phyloP scores from a whole-genome alignment of 306 rosid genomes.

The Vigna nakashimae region DNA sequence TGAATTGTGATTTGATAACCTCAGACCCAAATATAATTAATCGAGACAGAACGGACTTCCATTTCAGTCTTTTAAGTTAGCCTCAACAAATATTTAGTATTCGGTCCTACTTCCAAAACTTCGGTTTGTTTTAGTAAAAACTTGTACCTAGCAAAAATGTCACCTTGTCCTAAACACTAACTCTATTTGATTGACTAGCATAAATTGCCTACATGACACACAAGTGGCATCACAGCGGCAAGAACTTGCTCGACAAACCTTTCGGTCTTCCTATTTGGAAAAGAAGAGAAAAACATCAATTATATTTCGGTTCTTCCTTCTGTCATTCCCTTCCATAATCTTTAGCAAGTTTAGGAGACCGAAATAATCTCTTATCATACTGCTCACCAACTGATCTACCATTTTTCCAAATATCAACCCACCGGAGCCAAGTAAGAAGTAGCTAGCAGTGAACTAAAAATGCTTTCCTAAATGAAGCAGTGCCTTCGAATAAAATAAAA shows the following conservation, averaged over 20 bases:
- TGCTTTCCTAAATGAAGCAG: not conserved
- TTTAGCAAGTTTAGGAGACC: slow-evolving; percentile 27
- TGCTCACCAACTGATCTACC: not conserved
- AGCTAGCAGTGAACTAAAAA: not conserved
- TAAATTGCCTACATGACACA: slow-evolving; percentile 22
- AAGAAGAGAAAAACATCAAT: not conserved
- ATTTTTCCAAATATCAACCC: not conserved
- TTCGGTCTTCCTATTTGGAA: not conserved
- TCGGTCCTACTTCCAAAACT: not conserved
- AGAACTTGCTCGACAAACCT: slow-evolving; percentile 4
- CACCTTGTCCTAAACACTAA: not conserved
- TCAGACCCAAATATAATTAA: not conserved
- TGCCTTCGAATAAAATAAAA: not conserved
- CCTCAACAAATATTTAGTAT: not conserved
- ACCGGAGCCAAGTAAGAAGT: not conserved
- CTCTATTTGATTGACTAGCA: slow-evolving; percentile 8
- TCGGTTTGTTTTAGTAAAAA: not conserved
- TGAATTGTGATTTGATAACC: slow-evolving; percentile 2
- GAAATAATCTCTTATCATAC: not conserved
- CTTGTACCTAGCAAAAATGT: not conserved
- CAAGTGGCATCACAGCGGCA: not conserved
- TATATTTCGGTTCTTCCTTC: not conserved
- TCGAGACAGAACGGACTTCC: not conserved
- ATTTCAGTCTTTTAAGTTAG: not conserved
- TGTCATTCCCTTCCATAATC: not conserved